Evolutionary conservation across 2,329 filamentous ascomycete genomes (phyloP).

Genomic region (Talaromyces sp.): DNA sequence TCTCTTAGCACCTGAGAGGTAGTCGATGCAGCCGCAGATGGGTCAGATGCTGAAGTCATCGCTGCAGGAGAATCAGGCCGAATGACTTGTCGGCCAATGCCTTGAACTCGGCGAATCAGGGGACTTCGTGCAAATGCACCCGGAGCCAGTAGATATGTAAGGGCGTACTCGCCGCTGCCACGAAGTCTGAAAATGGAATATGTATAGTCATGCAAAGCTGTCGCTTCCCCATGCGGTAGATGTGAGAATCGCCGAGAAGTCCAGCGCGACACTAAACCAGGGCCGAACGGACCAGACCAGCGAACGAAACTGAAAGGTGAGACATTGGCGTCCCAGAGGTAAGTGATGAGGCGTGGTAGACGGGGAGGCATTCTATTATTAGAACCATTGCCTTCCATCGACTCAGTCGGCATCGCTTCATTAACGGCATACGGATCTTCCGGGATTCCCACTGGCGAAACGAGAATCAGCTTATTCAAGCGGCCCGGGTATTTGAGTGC

Average conservation of each 20-base stretch:
- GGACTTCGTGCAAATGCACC: constrained; percentile 88
- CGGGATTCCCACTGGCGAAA: constrained; percentile 88
- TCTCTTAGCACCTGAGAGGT: constrained; percentile 37
- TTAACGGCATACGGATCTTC: constrained; percentile 87
- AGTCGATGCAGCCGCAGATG: constrained; percentile 22
- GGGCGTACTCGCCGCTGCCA: constrained; percentile 87
- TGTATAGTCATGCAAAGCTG: constrained; percentile 84
- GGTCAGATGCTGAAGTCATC: constrained; percentile 15
- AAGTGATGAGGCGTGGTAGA: constrained; percentile 79
- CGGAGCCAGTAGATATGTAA: constrained; percentile 87
- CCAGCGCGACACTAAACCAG: constrained; percentile 90
- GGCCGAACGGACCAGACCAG: constrained; percentile 81
- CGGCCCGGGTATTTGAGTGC: constrained; percentile 93
- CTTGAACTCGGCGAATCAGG: constrained; percentile 78
- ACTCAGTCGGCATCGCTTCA: constrained; percentile 72
- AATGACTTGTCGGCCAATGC: constrained; percentile 69
- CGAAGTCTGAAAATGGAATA: constrained; percentile 91
- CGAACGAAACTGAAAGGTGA: constrained; percentile 90
- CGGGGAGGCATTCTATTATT: constrained; percentile 43
- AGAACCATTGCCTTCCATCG: constrained; percentile 46
- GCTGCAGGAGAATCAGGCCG: constrained; percentile 21
- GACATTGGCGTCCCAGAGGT: constrained; percentile 95
- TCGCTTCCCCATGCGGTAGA: constrained; percentile 70
- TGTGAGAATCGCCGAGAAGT: constrained; percentile 88
- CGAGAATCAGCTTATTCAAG: constrained; percentile 92